A percentile compares a stretch with the other conserved stretches of the same genome.
Evolutionary conservation across 192 early-diverging fungal genomes (phyloP).

Genomic region (Funneliformis mosseae): DNA sequence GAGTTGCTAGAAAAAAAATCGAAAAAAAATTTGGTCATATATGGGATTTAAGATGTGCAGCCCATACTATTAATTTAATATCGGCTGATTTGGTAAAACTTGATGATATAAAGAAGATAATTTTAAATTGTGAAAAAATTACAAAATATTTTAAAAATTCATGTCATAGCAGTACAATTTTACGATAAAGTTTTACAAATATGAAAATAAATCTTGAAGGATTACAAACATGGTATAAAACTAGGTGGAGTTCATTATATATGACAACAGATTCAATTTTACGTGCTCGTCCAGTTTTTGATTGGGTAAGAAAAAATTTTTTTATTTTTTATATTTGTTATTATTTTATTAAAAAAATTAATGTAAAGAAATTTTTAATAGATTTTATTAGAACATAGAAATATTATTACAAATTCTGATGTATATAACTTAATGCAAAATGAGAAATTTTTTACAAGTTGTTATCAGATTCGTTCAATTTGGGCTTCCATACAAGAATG

Average conservation of each 20-base stretch:
- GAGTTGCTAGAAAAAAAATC: not conserved
- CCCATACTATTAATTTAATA: not conserved
- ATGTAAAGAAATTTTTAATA: no score
- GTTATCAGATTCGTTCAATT: not conserved
- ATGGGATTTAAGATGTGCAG: not conserved
- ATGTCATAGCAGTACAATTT: not conserved
- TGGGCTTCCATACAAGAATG: not conserved
- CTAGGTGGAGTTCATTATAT: not conserved
- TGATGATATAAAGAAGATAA: not conserved
- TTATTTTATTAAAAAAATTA: no score
- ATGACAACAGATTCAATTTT: conserved; percentile 3
- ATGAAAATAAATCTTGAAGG: not conserved
- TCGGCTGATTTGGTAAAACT: not conserved
- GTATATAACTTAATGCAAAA: not conserved
- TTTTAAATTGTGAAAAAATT: not conserved
- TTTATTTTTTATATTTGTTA: no score
- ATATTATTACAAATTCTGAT: not conserved
- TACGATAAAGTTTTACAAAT: not conserved
- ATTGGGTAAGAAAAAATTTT: not conserved
- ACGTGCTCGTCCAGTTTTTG: not conserved
- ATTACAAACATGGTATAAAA: not conserved
- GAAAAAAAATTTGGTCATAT: not conserved
- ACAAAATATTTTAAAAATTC: not conserved
- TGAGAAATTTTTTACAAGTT: not conserved
- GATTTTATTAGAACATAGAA: not conserved